These are phyloP conservation scores for Arthroderma sp. DNA, from an alignment of 2,329 filamentous ascomycete species.

Conservation along the genomic window DNA sequence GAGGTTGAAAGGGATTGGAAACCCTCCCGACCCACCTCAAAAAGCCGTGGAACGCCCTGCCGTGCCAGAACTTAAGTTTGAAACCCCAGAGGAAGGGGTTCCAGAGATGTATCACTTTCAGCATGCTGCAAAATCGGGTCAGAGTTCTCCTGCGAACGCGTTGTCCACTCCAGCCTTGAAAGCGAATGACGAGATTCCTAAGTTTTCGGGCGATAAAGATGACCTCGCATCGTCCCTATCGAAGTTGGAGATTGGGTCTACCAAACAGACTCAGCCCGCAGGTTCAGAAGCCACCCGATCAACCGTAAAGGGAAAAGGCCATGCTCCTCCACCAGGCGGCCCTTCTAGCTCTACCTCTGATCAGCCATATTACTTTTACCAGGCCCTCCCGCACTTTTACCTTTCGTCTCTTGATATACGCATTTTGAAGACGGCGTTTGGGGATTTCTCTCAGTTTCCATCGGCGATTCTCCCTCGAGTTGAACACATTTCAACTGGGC, in stretches of 20 bases:
- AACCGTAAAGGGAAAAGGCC: background rate
- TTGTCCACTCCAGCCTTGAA: constrained; percentile 5
- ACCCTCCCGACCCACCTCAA: constrained; percentile 43
- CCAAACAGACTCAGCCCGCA: background rate
- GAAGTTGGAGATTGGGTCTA: constrained; percentile 5
- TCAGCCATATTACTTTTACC: constrained; percentile 68
- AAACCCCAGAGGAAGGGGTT: constrained; percentile 31
- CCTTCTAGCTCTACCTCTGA: constrained; percentile 25
- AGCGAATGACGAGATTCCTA: too few species aligned
- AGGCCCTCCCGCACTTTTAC: constrained; percentile 75
- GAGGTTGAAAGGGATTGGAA: constrained; percentile 54
- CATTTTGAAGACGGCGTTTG: constrained; percentile 80
- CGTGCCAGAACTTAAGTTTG: constrained; percentile 25
- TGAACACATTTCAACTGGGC: constrained; percentile 77
- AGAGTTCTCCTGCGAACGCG: constrained; percentile 21
- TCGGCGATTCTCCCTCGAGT: constrained; percentile 75
- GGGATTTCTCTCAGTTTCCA: constrained; percentile 67
- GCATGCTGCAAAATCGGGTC: constrained; percentile 33
- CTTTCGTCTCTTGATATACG: constrained; percentile 83
- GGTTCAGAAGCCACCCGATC: background rate
- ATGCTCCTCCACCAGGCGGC: constrained; percentile 12
- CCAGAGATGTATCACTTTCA: constrained; percentile 41
- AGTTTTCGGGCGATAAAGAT: constrained; percentile 5
- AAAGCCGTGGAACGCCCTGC: constrained; percentile 38
- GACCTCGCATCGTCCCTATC: constrained; percentile 8